Evolutionary conservation across 1,139 yeast species (phyloP).

Genomic region (Barnettozyma hawaiiensis): DNA sequence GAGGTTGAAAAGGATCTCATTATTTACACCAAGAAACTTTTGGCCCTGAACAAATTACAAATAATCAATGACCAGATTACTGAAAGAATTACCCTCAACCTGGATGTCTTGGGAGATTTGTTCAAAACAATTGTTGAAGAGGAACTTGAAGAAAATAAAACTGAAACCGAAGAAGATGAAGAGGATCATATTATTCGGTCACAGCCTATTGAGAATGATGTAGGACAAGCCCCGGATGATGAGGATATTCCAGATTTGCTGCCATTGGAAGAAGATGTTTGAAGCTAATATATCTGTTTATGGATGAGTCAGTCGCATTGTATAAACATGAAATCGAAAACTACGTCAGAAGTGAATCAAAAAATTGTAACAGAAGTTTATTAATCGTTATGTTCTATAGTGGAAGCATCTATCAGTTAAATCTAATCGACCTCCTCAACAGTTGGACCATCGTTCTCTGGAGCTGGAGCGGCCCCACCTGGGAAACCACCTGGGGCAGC

Average conservation of each 20-base stretch:
- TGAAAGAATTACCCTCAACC: slow-evolving; percentile 44
- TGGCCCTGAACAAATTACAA: slow-evolving; percentile 39
- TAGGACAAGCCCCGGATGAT: slow-evolving; percentile 1
- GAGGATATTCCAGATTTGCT: slow-evolving; percentile 16
- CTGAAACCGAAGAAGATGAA: slow-evolving; percentile 4
- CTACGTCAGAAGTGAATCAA: background rate
- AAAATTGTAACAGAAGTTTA: background rate
- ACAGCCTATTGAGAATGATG: slow-evolving; percentile 5
- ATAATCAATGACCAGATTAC: slow-evolving; percentile 32
- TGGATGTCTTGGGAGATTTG: slow-evolving; percentile 40
- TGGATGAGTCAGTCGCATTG: background rate
- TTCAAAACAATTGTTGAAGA: slow-evolving; percentile 29
- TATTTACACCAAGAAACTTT: slow-evolving; percentile 45
- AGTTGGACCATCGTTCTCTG: slow-evolving; percentile 79
- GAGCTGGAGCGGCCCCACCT: slow-evolving; percentile 65
- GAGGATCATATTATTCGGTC: slow-evolving; percentile 6
- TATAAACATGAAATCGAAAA: background rate
- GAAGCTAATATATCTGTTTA: background rate
- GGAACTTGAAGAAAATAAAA: slow-evolving; percentile 1
- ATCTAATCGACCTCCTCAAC: slow-evolving; percentile 89
- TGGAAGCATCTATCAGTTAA: slow-evolving; percentile 3
- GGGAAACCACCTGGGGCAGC: slow-evolving; percentile 66
- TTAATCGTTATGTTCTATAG: background rate
- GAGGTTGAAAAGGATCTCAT: slow-evolving; percentile 43
- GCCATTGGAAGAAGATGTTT: too few relatives aligned